Conservation (phyloP, 1,284 basidiomycete genomes). For the Peniophora sp. region DNA sequence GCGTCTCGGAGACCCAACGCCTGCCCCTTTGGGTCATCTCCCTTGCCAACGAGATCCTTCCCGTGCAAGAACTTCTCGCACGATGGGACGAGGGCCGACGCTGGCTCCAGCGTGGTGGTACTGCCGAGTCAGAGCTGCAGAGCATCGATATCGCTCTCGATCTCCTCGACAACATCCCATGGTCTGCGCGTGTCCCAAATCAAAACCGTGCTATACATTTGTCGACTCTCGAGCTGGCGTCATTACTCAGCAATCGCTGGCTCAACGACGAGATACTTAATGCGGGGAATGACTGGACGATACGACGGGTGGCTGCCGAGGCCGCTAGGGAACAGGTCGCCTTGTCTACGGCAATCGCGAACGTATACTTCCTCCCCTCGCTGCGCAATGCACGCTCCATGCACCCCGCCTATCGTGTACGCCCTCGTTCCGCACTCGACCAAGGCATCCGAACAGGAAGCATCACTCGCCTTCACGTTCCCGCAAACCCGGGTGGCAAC, state of each 20-base stretch:
- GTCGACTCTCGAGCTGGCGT: not conserved
- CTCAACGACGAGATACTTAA: constrained; percentile 5
- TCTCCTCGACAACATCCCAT: not conserved
- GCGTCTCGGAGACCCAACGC: not conserved
- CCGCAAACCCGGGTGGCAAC: not conserved
- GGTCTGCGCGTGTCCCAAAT: not conserved
- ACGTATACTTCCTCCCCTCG: not conserved
- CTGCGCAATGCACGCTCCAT: not conserved
- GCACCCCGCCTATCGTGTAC: too few relatives aligned
- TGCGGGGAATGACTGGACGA: not conserved
- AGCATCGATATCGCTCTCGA: not conserved
- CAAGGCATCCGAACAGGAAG: not conserved
- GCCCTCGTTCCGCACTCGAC: not conserved
- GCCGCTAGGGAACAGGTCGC: not conserved
- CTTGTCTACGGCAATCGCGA: not conserved
- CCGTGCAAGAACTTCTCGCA: not conserved
- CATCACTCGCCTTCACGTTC: not conserved
- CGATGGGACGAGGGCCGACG: not conserved
- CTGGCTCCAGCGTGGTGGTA: not conserved
- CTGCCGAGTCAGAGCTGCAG: not conserved
- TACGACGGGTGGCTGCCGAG: not conserved
- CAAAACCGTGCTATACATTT: not conserved
- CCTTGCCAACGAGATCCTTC: not conserved
- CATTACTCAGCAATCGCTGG: constrained; percentile 3
- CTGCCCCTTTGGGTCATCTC: not conserved